phyloP scores from a whole-genome alignment of 2,329 filamentous ascomycete species.

The Coniochaeta prunicola region DNA sequence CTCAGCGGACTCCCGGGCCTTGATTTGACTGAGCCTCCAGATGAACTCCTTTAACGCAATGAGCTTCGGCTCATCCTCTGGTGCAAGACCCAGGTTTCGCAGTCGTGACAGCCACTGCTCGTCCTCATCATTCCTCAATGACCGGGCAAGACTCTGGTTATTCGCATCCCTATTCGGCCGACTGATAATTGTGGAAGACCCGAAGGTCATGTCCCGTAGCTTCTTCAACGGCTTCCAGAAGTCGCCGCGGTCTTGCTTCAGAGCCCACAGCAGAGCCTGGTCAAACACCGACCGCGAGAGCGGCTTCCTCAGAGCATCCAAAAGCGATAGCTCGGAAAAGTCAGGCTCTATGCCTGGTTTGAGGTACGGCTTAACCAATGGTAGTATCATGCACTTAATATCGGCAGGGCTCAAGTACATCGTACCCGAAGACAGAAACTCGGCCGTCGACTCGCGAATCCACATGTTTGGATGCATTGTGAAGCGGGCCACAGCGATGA shows the following conservation, averaged over 20 bases:
- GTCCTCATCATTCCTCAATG: constrained; percentile 81
- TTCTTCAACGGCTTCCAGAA: constrained; percentile 81
- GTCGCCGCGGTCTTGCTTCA: constrained; percentile 68
- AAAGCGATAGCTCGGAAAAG: constrained; percentile 64
- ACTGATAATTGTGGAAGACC: constrained; percentile 50
- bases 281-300: constrained; percentile 76
- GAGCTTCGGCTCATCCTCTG: constrained; percentile 85
- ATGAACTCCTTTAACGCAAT: constrained; percentile 84
- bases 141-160: constrained; percentile 50
- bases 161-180: constrained; percentile 51
- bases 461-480: constrained; percentile 91
- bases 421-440: constrained; percentile 73
- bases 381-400: constrained; percentile 73
- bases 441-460: constrained; percentile 83
- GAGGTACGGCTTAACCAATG: constrained; percentile 73
- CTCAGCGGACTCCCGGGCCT: constrained; percentile 41
- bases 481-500: constrained; percentile 76
- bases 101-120: constrained; percentile 86
- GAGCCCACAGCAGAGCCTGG: constrained; percentile 77
- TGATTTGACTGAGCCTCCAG: constrained; percentile 73
- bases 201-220: constrained; percentile 57
- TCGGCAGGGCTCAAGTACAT: constrained; percentile 74
- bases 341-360: constrained; percentile 61
- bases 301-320: constrained; percentile 79
- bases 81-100: constrained; percentile 71